Evolutionary conservation across 805 yeast genomes (phyloP).

Genomic region (Hanseniaspora lachancei): DNA sequence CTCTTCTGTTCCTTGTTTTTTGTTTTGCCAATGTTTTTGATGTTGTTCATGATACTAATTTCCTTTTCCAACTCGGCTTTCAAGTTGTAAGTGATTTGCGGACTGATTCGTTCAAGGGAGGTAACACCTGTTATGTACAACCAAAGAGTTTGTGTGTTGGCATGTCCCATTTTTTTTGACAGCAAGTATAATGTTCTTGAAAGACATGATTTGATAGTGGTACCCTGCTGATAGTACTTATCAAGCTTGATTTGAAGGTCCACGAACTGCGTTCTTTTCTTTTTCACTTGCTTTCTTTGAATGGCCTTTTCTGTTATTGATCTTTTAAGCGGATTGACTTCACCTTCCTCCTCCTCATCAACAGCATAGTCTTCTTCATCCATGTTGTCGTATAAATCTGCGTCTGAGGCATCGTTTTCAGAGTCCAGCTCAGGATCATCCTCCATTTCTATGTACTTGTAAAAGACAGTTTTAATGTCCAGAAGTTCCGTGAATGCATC

Average conservation of each 20-base stretch:
- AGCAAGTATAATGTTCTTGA: constrained; percentile 72
- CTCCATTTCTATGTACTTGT: constrained; percentile 33
- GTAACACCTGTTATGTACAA: constrained; percentile 77
- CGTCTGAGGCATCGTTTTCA: constrained; percentile 29
- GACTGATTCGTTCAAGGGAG: constrained; percentile 59
- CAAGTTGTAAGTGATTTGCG: constrained; percentile 67
- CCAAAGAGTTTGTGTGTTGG: constrained; percentile 62
- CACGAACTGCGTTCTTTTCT: constrained; percentile 32
- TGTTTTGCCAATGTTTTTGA: constrained; percentile 9
- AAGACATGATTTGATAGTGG: constrained; percentile 58
- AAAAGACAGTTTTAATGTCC: constrained; percentile 51
- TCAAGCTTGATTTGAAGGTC: constrained; percentile 48
- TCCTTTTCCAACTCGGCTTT: constrained; percentile 63
- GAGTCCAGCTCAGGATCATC: constrained; percentile 29
- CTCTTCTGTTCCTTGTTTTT: constrained; percentile 19
- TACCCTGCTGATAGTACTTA: constrained; percentile 71
- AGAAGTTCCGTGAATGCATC: constrained; percentile 32
- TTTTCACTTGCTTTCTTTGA: constrained; percentile 26
- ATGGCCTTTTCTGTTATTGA: constrained; percentile 17
- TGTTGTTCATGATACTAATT: constrained; percentile 38
- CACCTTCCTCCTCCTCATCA: constrained; percentile 24
- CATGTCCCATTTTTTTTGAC: constrained; percentile 70
- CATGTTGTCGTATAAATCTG: constrained; percentile 28
- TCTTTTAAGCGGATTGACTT: constrained; percentile 21
- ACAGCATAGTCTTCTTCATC: constrained; percentile 27